A percentile compares a stretch with the other conserved stretches of the same genome.
phyloP scores from a whole-genome alignment of 208 protist genomes.

The Crithidia expoeki region DNA sequence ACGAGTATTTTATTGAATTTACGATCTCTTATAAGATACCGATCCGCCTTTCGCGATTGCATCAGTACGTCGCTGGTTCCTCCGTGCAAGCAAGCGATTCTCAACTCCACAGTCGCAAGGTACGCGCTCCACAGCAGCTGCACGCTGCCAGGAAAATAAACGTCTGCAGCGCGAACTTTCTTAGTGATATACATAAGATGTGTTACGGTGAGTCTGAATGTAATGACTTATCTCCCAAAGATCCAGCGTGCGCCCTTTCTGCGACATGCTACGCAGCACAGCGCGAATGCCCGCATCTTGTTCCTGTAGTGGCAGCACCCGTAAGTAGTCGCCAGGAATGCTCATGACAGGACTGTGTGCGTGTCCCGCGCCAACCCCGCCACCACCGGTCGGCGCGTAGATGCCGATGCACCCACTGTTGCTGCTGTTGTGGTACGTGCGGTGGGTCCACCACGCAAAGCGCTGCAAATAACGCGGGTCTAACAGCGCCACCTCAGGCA shows the following conservation, averaged over 20 bases:
- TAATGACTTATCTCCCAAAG: conserved; percentile 30
- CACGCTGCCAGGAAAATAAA: too few relatives aligned
- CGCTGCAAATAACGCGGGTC: conserved; percentile 56
- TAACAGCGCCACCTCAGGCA: conserved; percentile 66
- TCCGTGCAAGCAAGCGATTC: not conserved
- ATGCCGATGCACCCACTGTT: not conserved
- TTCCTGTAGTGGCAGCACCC: conserved; percentile 26
- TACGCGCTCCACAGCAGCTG: too few relatives aligned
- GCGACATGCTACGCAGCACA: conserved; percentile 36
- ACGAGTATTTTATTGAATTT: not conserved
- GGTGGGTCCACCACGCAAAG: conserved; percentile 55
- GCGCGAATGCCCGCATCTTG: conserved; percentile 30
- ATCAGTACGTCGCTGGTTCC: too few relatives aligned
- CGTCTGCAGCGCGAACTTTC: not conserved
- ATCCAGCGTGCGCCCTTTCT: conserved; percentile 30
- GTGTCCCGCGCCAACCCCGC: not conserved
- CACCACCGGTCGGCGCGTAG: too few relatives aligned
- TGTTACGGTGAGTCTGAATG: conserved; percentile 14
- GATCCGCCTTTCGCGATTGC: too few relatives aligned
- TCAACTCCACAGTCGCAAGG: not conserved
- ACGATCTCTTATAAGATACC: not conserved
- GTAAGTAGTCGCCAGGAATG: conserved; percentile 29
- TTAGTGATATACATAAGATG: conserved; percentile 24
- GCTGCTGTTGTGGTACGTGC: conserved; percentile 25
- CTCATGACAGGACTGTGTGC: conserved; percentile 9